A percentile compares a stretch with the other conserved stretches of the same genome.
Conservation (phyloP, 768 basidiomycete species). For the Boletus reticuloceps region DNA sequence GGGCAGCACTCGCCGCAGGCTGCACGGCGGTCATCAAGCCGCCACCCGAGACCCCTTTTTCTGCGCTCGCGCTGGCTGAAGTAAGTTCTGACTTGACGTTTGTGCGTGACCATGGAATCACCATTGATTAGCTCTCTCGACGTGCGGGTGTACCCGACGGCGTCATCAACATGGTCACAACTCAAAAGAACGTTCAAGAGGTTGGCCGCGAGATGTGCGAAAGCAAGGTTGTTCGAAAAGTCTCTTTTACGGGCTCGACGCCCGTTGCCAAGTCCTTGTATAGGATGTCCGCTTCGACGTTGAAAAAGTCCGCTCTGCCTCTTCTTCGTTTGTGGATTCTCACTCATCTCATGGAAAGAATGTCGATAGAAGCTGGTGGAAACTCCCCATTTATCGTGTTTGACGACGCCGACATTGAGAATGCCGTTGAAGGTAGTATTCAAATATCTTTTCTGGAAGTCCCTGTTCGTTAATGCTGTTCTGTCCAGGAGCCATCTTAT, state of each 20-base stretch:
- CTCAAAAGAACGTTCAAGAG: slow-evolving; percentile 77
- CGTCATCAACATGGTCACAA: slow-evolving; percentile 92
- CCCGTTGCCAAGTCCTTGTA: slow-evolving; percentile 75
- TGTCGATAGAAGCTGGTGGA: slow-evolving; percentile 87
- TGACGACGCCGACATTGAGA: slow-evolving; percentile 90
- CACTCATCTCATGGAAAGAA: slow-evolving; percentile 27
- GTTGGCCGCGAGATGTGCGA: slow-evolving; percentile 95
- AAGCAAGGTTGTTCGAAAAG: slow-evolving; percentile 80
- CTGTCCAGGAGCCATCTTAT: slow-evolving; percentile 58
- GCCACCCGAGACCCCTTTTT: slow-evolving; percentile 93
- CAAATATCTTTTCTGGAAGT: neutral
- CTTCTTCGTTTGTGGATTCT: neutral
- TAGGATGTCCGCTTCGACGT: slow-evolving; percentile 65
- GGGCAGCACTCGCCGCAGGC: slow-evolving; percentile 90
- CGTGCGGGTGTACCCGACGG: slow-evolving; percentile 95
- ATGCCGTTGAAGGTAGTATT: slow-evolving; percentile 75
- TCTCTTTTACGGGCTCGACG: slow-evolving; percentile 90
- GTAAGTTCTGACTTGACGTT: slow-evolving; percentile 35
- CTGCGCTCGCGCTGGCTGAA: slow-evolving; percentile 87
- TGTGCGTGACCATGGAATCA: neutral
- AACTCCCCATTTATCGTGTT: slow-evolving; percentile 98
- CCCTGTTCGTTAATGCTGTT: neutral
- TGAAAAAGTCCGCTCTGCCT: slow-evolving; percentile 66
- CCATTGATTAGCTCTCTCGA: slow-evolving; percentile 55
- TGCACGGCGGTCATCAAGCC: slow-evolving; percentile 96